A percentile compares a stretch with the other conserved stretches of the same genome.
These are phyloP conservation scores for Amanita molliuscula DNA, from an alignment of 768 basidiomycete species.

Conservation along the genomic window DNA sequence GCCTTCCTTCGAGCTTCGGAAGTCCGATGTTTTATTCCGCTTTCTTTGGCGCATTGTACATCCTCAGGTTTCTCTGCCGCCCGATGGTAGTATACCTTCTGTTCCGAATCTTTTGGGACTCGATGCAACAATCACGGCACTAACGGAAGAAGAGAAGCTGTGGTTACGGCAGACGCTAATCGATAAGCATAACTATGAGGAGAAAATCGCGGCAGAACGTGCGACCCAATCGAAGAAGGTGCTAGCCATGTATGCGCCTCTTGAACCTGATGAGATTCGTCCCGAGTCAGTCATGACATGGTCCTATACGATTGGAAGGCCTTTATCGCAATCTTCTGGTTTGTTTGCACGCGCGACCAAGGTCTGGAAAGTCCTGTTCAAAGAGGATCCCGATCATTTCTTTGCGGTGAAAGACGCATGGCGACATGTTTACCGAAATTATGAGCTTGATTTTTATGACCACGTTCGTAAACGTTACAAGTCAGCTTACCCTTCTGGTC, in stretches of 20 bases:
- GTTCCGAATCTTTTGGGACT: background rate
- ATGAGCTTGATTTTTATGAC: background rate
- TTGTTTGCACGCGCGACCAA: conserved; percentile 1
- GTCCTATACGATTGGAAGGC: background rate
- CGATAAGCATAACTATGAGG: background rate
- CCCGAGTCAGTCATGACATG: background rate
- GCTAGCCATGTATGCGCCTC: background rate
- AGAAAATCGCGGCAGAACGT: background rate
- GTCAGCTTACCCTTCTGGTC: background rate
- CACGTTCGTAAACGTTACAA: background rate
- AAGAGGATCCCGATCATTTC: background rate
- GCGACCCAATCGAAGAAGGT: background rate
- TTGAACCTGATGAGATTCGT: background rate
- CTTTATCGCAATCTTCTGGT: background rate
- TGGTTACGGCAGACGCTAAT: background rate
- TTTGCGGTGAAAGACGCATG: conserved; percentile 2
- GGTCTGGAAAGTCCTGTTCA: background rate
- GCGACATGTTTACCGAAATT: background rate
- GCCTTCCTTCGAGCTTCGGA: background rate
- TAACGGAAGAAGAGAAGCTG: background rate
- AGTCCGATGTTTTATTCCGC: background rate
- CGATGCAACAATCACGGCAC: background rate
- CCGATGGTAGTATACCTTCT: background rate
- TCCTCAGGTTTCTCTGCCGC: background rate
- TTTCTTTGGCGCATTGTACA: background rate